A percentile compares a stretch with the other conserved stretches of the same genome.
Evolutionary conservation across 805 yeast genomes (phyloP).

Genomic region (Scheffersomyces stipitis): DNA sequence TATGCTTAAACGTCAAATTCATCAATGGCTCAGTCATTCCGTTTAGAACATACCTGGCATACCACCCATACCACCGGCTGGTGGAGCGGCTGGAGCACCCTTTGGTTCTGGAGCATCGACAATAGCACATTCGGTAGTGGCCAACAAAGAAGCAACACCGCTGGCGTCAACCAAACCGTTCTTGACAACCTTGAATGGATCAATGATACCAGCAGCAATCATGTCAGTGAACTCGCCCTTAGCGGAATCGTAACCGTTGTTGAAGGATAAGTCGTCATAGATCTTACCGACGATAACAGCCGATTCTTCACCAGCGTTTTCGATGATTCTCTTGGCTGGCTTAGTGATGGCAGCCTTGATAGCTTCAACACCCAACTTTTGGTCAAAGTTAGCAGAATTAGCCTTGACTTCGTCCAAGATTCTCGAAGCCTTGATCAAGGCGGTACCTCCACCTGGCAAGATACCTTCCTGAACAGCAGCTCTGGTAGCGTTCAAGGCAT

Average conservation of each 20-base stretch:
- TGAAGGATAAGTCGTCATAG: constrained; percentile 66
- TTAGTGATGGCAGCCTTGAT: constrained; percentile 89
- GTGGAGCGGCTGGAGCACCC: constrained; percentile 53
- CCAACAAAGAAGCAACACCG: constrained; percentile 95
- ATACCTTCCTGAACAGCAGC: constrained; percentile 99
- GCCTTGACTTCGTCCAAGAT: constrained; percentile 68
- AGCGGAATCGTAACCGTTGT: constrained; percentile 87
- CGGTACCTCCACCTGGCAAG: constrained; percentile 99
- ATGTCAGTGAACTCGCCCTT: constrained; percentile 93
- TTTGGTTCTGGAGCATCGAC: constrained; percentile 90
- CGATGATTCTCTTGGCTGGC: constrained; percentile 94
- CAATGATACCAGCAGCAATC: constrained; percentile 96
- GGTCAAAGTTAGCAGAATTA: constrained; percentile 80
- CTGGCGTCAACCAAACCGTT: constrained; percentile 94
- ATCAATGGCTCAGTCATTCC: too few relatives aligned
- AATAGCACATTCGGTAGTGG: constrained; percentile 98
- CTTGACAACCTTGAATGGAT: constrained; percentile 97
- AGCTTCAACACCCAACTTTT: constrained; percentile 91
- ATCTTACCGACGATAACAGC: constrained; percentile 94
- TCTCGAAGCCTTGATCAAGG: constrained; percentile 87
- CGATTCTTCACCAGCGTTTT: constrained; percentile 97
- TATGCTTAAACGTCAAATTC: too few relatives aligned
- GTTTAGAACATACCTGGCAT: constrained; percentile 39
- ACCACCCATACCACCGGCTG: constrained; percentile 56
- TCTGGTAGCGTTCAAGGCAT: constrained; percentile 97